phyloP scores from a whole-genome alignment of 371 early-diverging fungal species.

The Dichotomocladium elegans region DNA sequence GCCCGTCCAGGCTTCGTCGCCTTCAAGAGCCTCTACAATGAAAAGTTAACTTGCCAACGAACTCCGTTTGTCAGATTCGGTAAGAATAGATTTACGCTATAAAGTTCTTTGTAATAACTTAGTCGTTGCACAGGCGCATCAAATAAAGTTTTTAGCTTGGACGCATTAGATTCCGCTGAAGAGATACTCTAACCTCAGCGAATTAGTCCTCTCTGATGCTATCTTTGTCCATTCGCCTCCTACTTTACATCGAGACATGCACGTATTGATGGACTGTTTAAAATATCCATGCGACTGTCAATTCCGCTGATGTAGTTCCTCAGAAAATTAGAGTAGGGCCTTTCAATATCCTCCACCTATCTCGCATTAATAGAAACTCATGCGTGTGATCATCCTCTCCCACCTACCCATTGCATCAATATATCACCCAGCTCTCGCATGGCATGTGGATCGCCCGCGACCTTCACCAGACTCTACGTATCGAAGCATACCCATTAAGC shows the following conservation, averaged over 20 bases:
- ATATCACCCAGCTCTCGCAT: constrained; percentile 36
- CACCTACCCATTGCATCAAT: constrained; percentile 48
- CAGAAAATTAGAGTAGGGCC: constrained; percentile 45
- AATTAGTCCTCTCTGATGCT: neutral
- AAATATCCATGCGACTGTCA: constrained; percentile 35
- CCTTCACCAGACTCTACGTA: constrained; percentile 17
- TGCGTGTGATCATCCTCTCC: neutral
- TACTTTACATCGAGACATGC: constrained; percentile 20
- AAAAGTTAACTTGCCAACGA: too few species aligned
- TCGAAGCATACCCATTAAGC: too few species aligned
- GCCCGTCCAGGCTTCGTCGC: constrained; percentile 32
- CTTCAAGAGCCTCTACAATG: constrained; percentile 33
- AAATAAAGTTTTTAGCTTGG: constrained; percentile 41
- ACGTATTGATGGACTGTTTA: constrained; percentile 19
- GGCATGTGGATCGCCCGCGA: constrained; percentile 21
- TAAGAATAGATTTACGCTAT: too few species aligned
- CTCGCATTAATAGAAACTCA: neutral
- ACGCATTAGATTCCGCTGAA: neutral
- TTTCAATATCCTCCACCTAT: constrained; percentile 48
- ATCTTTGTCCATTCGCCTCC: too few species aligned
- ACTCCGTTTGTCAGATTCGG: too few species aligned
- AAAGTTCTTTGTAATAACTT: constrained; percentile 46
- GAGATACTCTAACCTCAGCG: neutral
- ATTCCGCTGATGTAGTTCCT: constrained; percentile 34
- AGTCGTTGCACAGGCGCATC: constrained; percentile 45